Base-by-base conservation (phyloP, 768 basidiomycete species). In the Lactifluus hygrophoroides region DNA sequence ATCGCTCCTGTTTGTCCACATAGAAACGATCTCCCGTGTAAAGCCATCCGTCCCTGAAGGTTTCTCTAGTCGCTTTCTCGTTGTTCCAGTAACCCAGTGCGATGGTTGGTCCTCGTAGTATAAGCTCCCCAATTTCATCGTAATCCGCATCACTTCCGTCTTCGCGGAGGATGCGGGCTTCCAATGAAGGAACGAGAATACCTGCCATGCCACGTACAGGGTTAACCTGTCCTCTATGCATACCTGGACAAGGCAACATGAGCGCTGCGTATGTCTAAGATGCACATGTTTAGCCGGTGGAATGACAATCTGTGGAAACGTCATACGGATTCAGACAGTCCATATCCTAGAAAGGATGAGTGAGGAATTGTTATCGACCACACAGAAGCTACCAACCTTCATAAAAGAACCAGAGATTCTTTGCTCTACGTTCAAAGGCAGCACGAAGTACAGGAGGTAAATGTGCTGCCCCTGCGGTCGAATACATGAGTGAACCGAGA, bases 51-150 rank as follows among this genome's bases (percentile, higher is more conserved):
- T 80, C 75, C 13, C 62, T 64, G 66, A 90, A 91, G 0, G 87
- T 84, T 64, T 81, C 80, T 50, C 72, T 71, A 25, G 81, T 88
- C 0, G 86, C 84, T 58, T 79, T 75, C 50, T 81, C 77, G 66
- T 90, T 85, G 45, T 82, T 80, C 80, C 81, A 85, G 68, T 91
- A 92, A 0, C 89, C 89, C 0, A 81, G 66, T 0, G 81, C 78
- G 28, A 88, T 68, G 60, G 80, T 85, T 0, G 57, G 67, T 16
- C 84, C 78, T 37, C 73, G 75, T 9, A 90, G 65, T 72, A 78
- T 82, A 5, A 90, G 70, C 62, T 91, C 86, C 0, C 86, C 89
- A 0, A 78, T 71, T 66, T 90, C 86, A 60, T 80, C 75, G 17
- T 75, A 56, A 3, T 70, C 75, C 0, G 80, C 84, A 1, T 82